phyloP scores from a whole-genome alignment of 768 basidiomycete genomes.

The Neoboletus brunneissimus region DNA sequence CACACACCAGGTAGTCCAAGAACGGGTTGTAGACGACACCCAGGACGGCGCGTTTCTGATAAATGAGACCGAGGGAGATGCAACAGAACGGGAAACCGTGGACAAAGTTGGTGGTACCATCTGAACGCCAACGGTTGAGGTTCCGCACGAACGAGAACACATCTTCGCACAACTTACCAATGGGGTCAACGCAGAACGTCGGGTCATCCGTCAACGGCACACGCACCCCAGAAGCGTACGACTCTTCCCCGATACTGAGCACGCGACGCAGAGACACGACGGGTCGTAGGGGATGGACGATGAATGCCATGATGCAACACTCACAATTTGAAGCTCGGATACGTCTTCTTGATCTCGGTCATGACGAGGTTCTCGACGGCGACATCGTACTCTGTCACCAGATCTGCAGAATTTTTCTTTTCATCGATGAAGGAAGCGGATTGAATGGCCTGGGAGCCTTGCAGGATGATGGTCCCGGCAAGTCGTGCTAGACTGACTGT shows the following conservation, averaged over 20 bases:
- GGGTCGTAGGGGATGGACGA: not conserved
- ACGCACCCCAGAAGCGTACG: constrained; percentile 71
- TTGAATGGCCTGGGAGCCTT: constrained; percentile 73
- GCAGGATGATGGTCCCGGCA: constrained; percentile 71
- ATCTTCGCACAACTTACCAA: constrained; percentile 48
- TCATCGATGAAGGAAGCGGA: constrained; percentile 56
- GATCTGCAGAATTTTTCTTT: constrained; percentile 92
- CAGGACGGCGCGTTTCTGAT: constrained; percentile 71
- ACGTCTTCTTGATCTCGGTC: constrained; percentile 56
- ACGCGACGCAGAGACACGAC: not conserved
- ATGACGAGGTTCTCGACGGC: constrained; percentile 84
- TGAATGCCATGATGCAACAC: too few species aligned
- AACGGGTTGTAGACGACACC: constrained; percentile 94
- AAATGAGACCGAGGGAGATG: constrained; percentile 87
- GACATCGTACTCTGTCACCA: constrained; percentile 94
- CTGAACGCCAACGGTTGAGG: constrained; percentile 34
- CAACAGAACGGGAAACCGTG: constrained; percentile 85
- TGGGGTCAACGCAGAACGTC: constrained; percentile 95
- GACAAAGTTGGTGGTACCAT: constrained; percentile 86
- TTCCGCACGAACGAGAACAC: not conserved
- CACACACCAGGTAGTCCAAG: constrained; percentile 65
- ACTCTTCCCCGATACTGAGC: constrained; percentile 88
- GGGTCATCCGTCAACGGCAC: constrained; percentile 77
- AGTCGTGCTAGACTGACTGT: constrained; percentile 62
- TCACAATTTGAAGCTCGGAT: constrained; percentile 81